A percentile compares a stretch with the other conserved stretches of the same genome.
Evolutionary conservation across 768 basidiomycete species (phyloP).

Genomic region (Candolleomyces eurysporus): DNA sequence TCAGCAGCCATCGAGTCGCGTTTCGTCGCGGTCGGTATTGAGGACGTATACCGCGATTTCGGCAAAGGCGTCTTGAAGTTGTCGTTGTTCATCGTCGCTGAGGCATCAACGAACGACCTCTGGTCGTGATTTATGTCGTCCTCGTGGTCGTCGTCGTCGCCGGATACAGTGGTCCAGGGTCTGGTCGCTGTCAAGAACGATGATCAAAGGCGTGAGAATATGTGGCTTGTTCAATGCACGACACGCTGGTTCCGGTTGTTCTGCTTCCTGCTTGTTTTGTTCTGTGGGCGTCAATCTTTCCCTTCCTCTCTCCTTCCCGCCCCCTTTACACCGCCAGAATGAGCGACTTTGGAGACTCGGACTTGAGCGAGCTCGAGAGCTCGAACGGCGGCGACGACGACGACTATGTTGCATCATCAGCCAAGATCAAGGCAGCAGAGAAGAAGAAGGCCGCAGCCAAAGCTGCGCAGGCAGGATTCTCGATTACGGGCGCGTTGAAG

Average conservation of each 20-base stretch:
- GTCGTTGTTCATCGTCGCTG: constrained; percentile 16
- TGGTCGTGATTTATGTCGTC: too few relatives aligned
- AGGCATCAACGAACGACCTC: too few relatives aligned
- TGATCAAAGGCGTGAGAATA: too few relatives aligned
- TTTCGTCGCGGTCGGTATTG: constrained; percentile 42
- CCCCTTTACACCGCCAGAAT: too few relatives aligned
- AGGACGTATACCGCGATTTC: constrained; percentile 11
- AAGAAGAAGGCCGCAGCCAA: constrained; percentile 15
- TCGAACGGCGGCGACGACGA: constrained; percentile 17
- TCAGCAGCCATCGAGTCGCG: constrained; percentile 68
- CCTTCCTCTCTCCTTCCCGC: too few relatives aligned
- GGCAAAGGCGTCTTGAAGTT: constrained; percentile 22
- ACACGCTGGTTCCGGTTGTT: too few relatives aligned
- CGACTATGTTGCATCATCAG: not conserved
- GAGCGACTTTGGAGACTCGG: constrained; percentile 18
- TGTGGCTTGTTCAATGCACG: too few relatives aligned
- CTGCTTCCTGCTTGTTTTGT: too few relatives aligned
- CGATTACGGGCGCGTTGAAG: constrained; percentile 46
- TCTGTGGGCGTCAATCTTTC: too few relatives aligned
- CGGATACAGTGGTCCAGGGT: too few relatives aligned
- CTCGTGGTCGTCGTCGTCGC: too few relatives aligned
- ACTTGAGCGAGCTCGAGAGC: constrained; percentile 29
- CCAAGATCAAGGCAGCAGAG: constrained; percentile 7
- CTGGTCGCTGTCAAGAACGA: too few relatives aligned
- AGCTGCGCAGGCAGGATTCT: constrained; percentile 20